Evolutionary conservation across 179 eudicot species (phyloP).

Genomic region (Carnegiea gigantea): DNA sequence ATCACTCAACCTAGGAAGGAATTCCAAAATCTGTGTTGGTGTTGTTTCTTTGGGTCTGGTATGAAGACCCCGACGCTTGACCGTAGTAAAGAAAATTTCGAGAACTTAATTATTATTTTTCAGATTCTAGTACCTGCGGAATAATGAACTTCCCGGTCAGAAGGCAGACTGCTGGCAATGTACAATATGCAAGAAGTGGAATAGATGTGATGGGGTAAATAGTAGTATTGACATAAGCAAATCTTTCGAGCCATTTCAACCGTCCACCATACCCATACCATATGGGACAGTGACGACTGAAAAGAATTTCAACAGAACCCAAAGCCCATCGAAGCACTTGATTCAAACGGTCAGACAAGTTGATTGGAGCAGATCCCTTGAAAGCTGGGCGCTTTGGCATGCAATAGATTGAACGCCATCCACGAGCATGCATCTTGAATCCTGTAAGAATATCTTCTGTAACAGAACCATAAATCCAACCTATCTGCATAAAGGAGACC

Average conservation of each 20-base stretch:
- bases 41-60: neutral
- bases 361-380: slow-evolving; percentile 87
- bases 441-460: slow-evolving; percentile 95
- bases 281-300: slow-evolving; percentile 81
- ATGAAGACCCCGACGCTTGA: neutral
- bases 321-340: slow-evolving; percentile 86
- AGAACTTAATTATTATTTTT: neutral
- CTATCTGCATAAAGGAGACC: slow-evolving; percentile 49
- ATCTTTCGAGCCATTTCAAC: slow-evolving; percentile 80
- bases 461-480: slow-evolving; percentile 90
- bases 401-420: slow-evolving; percentile 89
- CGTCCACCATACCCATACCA: slow-evolving; percentile 84
- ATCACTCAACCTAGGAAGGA: neutral
- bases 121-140: slow-evolving; percentile 54
- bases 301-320: slow-evolving; percentile 77
- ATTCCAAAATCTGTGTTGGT: neutral
- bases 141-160: slow-evolving; percentile 81
- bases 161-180: slow-evolving; percentile 75
- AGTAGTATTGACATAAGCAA: slow-evolving; percentile 75
- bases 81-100: neutral
- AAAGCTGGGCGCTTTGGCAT: slow-evolving; percentile 84
- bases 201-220: slow-evolving; percentile 74
- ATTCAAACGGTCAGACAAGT: slow-evolving; percentile 81
- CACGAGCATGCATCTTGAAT: slow-evolving; percentile 89
- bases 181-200: slow-evolving; percentile 74